These are phyloP conservation scores for Podaxis pistillaris DNA, from an alignment of 768 basidiomycete genomes.

Conservation along the genomic window DNA sequence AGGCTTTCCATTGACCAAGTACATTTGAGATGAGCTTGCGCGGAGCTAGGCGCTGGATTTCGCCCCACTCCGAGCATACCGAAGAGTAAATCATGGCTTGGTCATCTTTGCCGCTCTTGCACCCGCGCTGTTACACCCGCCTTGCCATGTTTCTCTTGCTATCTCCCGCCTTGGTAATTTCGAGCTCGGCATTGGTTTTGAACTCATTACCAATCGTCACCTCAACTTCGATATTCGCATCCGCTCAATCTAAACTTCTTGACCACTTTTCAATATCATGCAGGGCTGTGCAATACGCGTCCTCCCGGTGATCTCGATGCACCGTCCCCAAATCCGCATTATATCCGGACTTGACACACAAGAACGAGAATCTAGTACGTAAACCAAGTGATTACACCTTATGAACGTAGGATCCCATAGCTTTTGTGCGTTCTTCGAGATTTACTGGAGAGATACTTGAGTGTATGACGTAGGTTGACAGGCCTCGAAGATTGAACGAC, in stretches of 20 bases:
- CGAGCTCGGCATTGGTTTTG: background rate
- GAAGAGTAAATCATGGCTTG: background rate
- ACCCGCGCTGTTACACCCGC: too few species aligned
- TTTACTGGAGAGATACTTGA: background rate
- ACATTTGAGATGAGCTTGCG: background rate
- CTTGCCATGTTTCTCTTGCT: too few species aligned
- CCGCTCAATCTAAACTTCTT: background rate
- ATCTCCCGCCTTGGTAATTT: too few species aligned
- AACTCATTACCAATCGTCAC: too few species aligned
- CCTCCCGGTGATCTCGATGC: background rate
- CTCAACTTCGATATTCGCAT: background rate
- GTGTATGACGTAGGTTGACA: background rate
- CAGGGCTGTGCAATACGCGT: background rate
- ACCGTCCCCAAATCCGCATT: background rate
- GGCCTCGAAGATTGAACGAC: background rate
- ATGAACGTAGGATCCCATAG: too few species aligned
- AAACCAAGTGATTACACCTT: background rate
- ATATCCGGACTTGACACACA: background rate
- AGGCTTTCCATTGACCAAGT: background rate
- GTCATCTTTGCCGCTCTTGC: background rate
- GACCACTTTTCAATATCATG: background rate
- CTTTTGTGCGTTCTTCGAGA: background rate
- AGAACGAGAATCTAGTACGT: background rate
- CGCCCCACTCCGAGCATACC: background rate
- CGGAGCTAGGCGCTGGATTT: background rate